Evolutionary conservation across 306 rosid species (phyloP).

Genomic region (Gynostemma pentaphyllum): DNA sequence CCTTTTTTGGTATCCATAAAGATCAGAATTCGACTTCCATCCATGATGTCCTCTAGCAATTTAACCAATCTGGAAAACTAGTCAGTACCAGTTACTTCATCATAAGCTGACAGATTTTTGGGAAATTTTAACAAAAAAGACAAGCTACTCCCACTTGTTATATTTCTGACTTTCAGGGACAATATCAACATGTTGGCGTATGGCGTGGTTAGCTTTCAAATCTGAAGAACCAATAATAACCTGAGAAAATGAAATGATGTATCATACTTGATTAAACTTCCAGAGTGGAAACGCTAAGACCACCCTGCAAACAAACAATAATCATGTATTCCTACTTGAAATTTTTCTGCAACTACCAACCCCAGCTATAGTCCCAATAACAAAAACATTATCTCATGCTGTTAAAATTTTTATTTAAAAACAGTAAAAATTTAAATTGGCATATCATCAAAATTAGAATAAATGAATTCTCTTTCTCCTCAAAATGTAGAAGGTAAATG

Average conservation of each 20-base stretch:
- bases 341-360: neutral
- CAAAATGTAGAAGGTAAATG: neutral
- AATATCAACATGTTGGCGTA: conserved; percentile 80
- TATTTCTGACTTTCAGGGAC: conserved; percentile 93
- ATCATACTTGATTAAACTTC: neutral
- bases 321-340: neutral
- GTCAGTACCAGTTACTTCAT: conserved; percentile 16
- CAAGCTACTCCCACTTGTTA: conserved; percentile 50
- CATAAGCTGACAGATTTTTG: conserved; percentile 8
- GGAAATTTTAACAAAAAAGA: conserved; percentile 7
- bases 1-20: conserved; percentile 99
- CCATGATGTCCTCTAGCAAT: conserved; percentile 94
- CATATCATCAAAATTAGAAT: neutral
- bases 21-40: conserved; percentile 90
- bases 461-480: neutral
- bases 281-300: neutral
- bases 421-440: neutral
- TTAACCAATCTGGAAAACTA: conserved; percentile 65
- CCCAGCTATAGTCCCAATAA: neutral
- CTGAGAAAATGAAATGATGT: conserved; percentile 26
- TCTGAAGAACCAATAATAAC: conserved; percentile 80
- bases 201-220: conserved; percentile 91
- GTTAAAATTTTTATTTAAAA: neutral
- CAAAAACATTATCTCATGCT: neutral
- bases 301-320: neutral